Evolutionary conservation across 768 basidiomycete species (phyloP), one percentile per base, ranked within the genome.

Genomic region (Sporobolomyces roseus): DNA sequence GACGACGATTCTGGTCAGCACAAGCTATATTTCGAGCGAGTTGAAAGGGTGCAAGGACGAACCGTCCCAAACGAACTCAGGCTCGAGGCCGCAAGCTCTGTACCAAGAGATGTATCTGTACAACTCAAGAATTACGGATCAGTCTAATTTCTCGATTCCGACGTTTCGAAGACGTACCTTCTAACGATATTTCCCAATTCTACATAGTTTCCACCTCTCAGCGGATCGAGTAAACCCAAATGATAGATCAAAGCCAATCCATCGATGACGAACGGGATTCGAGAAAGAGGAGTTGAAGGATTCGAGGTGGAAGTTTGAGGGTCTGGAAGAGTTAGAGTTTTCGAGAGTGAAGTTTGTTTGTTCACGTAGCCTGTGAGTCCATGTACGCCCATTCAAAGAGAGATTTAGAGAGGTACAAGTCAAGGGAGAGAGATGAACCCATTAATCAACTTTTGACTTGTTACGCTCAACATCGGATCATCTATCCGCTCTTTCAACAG

Each of bases 41-140:
- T n/a, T n/a, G n/a, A n/a, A n/a, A n/a, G n/a, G n/a, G n/a, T n/a
- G n/a, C n/a, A n/a, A n/a, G n/a, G n/a, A n/a, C n/a, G n/a, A n/a
- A 65, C 68, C 70, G 14, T 72, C 70, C 65, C 65, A 72, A 25
- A 72, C 66, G 33, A 72, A 67, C 10, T 63, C 64, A 2, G 70
- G 70, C 29, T 67, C 66, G 1, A 72, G 49, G 0, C 70, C 70
- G 23, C 64, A 65, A 0, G 59, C 52, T 2, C 70, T 19, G 62
- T 65, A 72, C 58, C 63, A 67, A 17, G 8, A 14, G 30, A 72
- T 52, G 53, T 72, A 60, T 1, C 58, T 32, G 13, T 38, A n/a
- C 5, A 65, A 29, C 5, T 3, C 13, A 19, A 35, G 38, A 4
- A 14, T 12, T 16, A n/a, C n/a, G n/a, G n/a, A n/a, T n/a, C n/a